Evolutionary conservation across 345 rosid species (phyloP), one percentile per base, ranked within the genome.

Genomic region (Kernera saxatilis): DNA sequence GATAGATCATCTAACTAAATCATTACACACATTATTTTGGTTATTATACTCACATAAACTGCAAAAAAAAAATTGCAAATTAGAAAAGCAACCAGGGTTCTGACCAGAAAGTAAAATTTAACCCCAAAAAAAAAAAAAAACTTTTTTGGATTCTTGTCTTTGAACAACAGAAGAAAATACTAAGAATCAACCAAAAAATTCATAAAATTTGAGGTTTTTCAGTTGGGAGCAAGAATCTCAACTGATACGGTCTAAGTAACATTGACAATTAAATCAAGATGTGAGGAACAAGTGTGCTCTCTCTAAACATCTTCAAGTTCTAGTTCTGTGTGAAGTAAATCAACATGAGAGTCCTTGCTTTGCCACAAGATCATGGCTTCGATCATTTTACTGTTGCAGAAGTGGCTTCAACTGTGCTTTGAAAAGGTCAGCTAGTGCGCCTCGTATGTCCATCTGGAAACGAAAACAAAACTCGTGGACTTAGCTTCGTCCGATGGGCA

Each of bases 391-490:
- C 71, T 74, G 81, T 37, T 93, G 97, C 33, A 89, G 72, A 55
- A 94, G 84, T 51, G 90, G 81, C 82, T 88, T 89, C 83, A 94
- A 74, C 73, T 94, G 99, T 72, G 83, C 70, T 80, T 80, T 82
- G 84, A 91, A 94, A 58, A 91, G 98, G 76, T 91, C 86, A 19
- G 85, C 98, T 30, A 91, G 82, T 13, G 95, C 96, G 65, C 93
- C 96, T 30, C 98, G 90, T 67, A 94, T 89, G 68, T 87, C 97
- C 96, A 91, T 85, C 99, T 94, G 84, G 69, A 74, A 8, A 73
- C 61, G 7, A 1, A 21, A 21, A 17, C 10, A 55, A 51, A 56
- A 54, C 39, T 23, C 18, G 0, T 33, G 3, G 7, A 56, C 19
- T 44, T 56, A 36, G 48, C 26, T 55, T n/a, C n/a, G n/a, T n/a